Evolutionary conservation across 768 basidiomycete genomes (phyloP), one percentile per base, ranked within the genome.

Genomic region (Boletus sp.): DNA sequence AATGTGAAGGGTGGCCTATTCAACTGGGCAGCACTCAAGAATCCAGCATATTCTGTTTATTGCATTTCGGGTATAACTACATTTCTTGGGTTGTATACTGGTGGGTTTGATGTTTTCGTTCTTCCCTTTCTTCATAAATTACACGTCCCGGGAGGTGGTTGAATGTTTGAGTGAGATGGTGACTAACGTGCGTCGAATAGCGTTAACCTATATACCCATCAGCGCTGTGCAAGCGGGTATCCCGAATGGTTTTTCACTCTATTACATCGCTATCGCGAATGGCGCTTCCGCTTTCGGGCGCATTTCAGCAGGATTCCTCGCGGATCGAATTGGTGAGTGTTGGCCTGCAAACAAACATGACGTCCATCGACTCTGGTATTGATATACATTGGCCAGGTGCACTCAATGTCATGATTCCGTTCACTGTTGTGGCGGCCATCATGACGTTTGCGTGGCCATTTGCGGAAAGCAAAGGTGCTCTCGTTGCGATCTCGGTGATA

Each of bases 401-500:
- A 0, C 74, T 90, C 60, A 92, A 87, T 60, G 74, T 87, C 33
- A 85, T 91, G 78, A 79, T 78, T 14, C 86, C 89, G 0, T 83
- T 84, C 36, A 86, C 82, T 2, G 54, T 77, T 18, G 37, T 80
- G 1, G 82, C 85, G 0, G 86, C 80, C 0, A 69, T 83, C 29
- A 64, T 86, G 44, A 89, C 89, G 0, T 85, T 84, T 60, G 75
- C 75, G 3, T 93, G 91, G 92, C 91, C 91, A 1, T 86, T 83
- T 67, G 79, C 80, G 0, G 70, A 64, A 37, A 77, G 67, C 30
- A 64, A 79, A 51, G 73, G 68, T 0, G 72, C 77, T 0, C 74
- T 85, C 28, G 76, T 90, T 5, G 80, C 71, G 8, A 67, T 91
- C 39, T 76, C 83, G 0, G 64, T 89, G 9, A 59, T 86, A 12